Evolutionary conservation across 129 eudicot genomes (phyloP), one percentile per base, ranked within the genome.

Genomic region (Flaveria ramosissima): DNA sequence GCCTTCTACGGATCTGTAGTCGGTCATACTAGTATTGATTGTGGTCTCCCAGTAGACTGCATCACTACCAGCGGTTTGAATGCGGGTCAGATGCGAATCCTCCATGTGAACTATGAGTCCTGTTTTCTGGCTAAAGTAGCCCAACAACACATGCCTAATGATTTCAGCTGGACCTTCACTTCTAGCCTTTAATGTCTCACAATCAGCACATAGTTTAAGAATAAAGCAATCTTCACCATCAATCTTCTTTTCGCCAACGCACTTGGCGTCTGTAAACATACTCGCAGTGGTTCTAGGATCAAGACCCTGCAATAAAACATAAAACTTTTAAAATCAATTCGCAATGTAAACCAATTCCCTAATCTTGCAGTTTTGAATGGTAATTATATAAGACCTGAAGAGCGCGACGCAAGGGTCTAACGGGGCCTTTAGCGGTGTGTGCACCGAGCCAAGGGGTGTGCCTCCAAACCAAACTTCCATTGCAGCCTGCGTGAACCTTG

Each of bases 371-470:
- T 32, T 27, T 27, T 32, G 1, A 32, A 32, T 32, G 39, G 7
- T 32, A 32, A 32, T 0, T 0, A 32, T 4, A 75, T 83, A 84
- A 15, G 90, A 85, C 62, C 62, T 23, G 93, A 79, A 88, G 90
- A 16, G 88, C 87, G 30, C 93, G 90, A 1, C 93, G 93, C 53
- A 88, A 55, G 13, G 93, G 93, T 50, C 93, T 65, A 41, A 84
- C 87, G 0, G 93, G 90, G 10, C 93, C 93, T 73, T 84, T 88
- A 0, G 90, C 93, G n/a, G 93, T 69, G 77, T 86, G 93, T 6
- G 93, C 84, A 70, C 90, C 90, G 53, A 83, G 90, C 93, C 93
- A 88, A 1, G 93, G 93, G 2, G 93, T 88, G 70, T 88, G 93
- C 8, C 67, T 61, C 67, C 67, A 61, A 12, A 61, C 67, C 7